phyloP scores from a whole-genome alignment of 768 basidiomycete species.

The Brasilioporus rufonigricans region DNA sequence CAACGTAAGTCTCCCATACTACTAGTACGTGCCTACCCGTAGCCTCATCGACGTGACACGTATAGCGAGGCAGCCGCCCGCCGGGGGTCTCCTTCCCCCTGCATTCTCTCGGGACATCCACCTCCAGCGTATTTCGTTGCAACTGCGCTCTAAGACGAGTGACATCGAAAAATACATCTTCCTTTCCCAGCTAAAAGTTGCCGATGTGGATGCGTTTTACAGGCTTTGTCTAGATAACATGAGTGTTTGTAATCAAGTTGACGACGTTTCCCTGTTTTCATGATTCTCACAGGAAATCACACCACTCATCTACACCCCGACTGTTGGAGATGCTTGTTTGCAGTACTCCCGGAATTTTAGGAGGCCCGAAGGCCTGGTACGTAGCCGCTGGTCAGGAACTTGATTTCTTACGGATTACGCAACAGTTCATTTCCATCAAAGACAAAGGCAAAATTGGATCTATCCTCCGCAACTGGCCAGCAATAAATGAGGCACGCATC shows the following conservation, averaged over 20 bases:
- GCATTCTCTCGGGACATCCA: slow-evolving; percentile 53
- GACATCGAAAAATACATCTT: slow-evolving; percentile 84
- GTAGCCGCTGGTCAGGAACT: slow-evolving; percentile 14
- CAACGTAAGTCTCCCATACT: slow-evolving; percentile 40
- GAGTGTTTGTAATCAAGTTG: slow-evolving; percentile 23
- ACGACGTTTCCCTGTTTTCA: neutral
- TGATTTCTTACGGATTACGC: slow-evolving; percentile 10
- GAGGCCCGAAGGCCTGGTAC: slow-evolving; percentile 69
- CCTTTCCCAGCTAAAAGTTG: slow-evolving; percentile 69
- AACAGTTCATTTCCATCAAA: slow-evolving; percentile 71
- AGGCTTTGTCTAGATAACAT: slow-evolving; percentile 69
- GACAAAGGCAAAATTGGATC: slow-evolving; percentile 79
- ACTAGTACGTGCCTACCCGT: neutral
- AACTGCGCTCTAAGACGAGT: slow-evolving; percentile 73
- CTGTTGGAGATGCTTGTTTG: slow-evolving; percentile 87
- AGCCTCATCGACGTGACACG: slow-evolving; percentile 1
- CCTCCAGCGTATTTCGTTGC: slow-evolving; percentile 56
- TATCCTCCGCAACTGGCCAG: slow-evolving; percentile 73
- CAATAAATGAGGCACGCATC: slow-evolving; percentile 74
- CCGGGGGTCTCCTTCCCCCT: slow-evolving; percentile 61
- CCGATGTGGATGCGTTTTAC: slow-evolving; percentile 78
- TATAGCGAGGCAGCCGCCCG: slow-evolving; percentile 42
- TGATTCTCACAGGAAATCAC: slow-evolving; percentile 44
- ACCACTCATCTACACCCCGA: slow-evolving; percentile 90
- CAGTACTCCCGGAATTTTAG: slow-evolving; percentile 80